Evolutionary conservation across 2,329 filamentous ascomycete genomes (phyloP), one percentile per base, ranked within the genome.

Genomic region (Aspergillus ruber): DNA sequence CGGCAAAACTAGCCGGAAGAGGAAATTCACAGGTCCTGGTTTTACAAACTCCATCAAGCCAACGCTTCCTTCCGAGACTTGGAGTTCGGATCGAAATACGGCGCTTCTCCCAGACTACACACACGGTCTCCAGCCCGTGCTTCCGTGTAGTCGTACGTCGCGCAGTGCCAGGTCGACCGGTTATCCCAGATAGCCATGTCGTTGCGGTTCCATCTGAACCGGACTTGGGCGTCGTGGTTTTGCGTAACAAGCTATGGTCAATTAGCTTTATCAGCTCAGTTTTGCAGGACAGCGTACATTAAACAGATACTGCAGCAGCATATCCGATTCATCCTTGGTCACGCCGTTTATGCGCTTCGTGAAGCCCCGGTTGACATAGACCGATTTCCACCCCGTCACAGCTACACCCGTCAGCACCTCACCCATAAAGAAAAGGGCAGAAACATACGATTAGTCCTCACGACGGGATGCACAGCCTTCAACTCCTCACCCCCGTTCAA

Each of bases 331-430:
- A 35, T 71, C 66, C 21, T 66, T 61, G 2, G 67, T 72, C 8
- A 77, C 48, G 5, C 65, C 73, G 38, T 77, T 75, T 58, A 77
- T 73, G 15, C 58, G 51, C 44, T 63, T 60, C 0, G 67, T 62
- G 42, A 72, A 69, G 12, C 64, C 62, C 5, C 73, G 72, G 15
- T 76, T 65, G 8, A 65, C 70, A 50, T 72, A 81, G 12, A 81
- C 67, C 44, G 70, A 75, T 63, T 81, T 82, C 80, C 80, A 83
- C 0, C 80, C 80, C 0, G 80, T 83, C 0, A 83, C 79, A 0
- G 81, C 56, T 58, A 15, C 3, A 3, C 1, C 12, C 3, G 12
- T 39, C 27, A 44, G 12, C 8, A 20, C 9, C 13, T 33, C 15
- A 36, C n/a, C 13, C 3, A 6, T 15, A 38, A 15, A 20, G 5